These are phyloP conservation scores for Colletotrichum spaethianum DNA, from an alignment of 2,329 filamentous ascomycete genomes.

Conservation along the genomic window DNA sequence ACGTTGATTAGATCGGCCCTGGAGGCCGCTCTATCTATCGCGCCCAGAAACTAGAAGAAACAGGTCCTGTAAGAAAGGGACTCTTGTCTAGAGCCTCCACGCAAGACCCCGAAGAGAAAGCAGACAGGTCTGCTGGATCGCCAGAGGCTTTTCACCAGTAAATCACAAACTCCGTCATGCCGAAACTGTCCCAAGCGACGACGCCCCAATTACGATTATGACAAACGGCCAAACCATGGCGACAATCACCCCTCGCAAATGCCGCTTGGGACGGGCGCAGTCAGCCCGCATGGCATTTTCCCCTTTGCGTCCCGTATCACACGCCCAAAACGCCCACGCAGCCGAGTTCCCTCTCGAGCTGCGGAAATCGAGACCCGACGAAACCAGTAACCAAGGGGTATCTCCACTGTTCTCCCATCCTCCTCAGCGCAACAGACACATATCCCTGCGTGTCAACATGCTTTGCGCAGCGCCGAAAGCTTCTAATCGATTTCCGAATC, in stretches of 20 bases:
- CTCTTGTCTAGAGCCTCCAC: neutral
- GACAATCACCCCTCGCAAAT: neutral
- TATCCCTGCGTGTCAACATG: neutral
- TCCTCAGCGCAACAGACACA: slow-evolving; percentile 13
- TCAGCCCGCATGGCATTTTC: neutral
- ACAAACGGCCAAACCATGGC: neutral
- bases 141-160: neutral
- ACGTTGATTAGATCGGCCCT: neutral
- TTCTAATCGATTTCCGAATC: slow-evolving; percentile 27
- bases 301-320: neutral
- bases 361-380: neutral
- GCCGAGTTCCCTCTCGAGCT: neutral
- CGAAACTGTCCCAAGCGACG: neutral
- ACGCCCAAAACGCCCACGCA: slow-evolving; percentile 12
- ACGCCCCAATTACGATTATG: neutral
- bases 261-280: neutral
- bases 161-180: neutral
- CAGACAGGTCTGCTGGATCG: neutral
- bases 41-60: neutral
- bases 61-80: neutral
- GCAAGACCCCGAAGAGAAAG: neutral
- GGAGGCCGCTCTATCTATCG: neutral
- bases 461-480: neutral
- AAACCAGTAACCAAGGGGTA: slow-evolving; percentile 29
- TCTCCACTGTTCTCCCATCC: slow-evolving; percentile 20